Conservation (phyloP, 345 rosid species). For the Citrus trifoliata region DNA sequence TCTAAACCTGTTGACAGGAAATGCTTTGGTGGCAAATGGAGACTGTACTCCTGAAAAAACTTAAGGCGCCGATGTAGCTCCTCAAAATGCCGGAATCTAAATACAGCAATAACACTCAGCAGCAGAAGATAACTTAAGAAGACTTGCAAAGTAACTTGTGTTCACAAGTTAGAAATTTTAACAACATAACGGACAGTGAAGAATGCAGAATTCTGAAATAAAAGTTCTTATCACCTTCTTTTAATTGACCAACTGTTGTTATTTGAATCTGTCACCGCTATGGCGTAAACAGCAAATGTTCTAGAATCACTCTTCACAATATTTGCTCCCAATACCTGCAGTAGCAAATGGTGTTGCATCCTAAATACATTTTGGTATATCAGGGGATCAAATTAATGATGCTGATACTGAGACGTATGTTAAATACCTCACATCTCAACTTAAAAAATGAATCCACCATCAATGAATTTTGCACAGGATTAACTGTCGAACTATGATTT, state of each 20-base stretch:
- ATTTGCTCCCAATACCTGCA: constrained; percentile 97
- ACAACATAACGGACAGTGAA: background rate
- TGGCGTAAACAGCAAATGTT: constrained; percentile 90
- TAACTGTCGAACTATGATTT: constrained; percentile 35
- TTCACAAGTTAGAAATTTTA: background rate
- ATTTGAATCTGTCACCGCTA: constrained; percentile 85
- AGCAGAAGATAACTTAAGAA: background rate
- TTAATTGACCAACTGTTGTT: constrained; percentile 94
- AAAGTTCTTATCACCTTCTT: constrained; percentile 66
- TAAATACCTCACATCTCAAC: constrained; percentile 93
- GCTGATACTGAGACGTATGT: constrained; percentile 12
- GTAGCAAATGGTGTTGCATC: constrained; percentile 27
- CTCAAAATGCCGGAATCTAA: constrained; percentile 98
- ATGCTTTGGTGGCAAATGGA: constrained; percentile 96
- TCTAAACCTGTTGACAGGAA: constrained; percentile 93
- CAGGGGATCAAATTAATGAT: constrained; percentile 13
- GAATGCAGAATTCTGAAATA: constrained; percentile 22
- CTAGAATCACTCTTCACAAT: constrained; percentile 86
- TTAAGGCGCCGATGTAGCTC: constrained; percentile 95
- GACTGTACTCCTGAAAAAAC: constrained; percentile 82
- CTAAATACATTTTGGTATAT: constrained; percentile 10
- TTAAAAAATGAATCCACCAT: constrained; percentile 69
- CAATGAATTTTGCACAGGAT: constrained; percentile 51
- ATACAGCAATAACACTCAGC: constrained; percentile 8
- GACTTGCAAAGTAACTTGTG: background rate